Evolutionary conservation across 1,139 yeast species (phyloP), one percentile per base, ranked within the genome.

Genomic region (Candida buenavistaensis): DNA sequence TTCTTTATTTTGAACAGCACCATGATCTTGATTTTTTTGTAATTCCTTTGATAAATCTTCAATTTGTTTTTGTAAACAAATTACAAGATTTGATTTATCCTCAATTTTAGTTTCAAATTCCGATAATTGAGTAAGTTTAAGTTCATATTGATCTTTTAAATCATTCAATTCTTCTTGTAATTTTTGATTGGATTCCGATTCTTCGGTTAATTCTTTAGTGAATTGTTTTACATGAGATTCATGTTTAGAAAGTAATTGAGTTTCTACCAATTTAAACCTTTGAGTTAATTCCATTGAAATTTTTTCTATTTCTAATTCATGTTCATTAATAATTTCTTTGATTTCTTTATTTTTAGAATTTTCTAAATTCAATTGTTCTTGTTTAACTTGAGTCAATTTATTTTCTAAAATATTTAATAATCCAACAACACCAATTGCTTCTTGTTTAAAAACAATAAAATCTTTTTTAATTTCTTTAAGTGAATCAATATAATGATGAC

Each of bases 391-490:
- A 21, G 20, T 15, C 14, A 37, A 29, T n/a, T 29, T 22, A 3
- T n/a, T 11, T 22, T 33, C 29, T 23, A 39, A 34, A 21, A 24
- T 23, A 10, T 11, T n/a, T 14, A 35, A 31, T 8, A 31, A 10
- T 3, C 20, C 14, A 14, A 36, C 13, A 14, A 39, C 14, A 12
- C 29, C 25, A 6, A 11, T 14, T 14, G 36, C 27, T 26, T 39
- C 40, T 19, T 29, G 20, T 31, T 35, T 40, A 23, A 40, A 33
- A 11, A 15, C 28, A 15, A 14, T 16, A 15, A 42, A 32, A 13
- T 40, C 42, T 11, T n/a, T 5, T 30, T 40, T 42, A 9, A 42
- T 34, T 26, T 32, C 30, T 13, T 33, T 22, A 22, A 42, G 21
- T 11, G 36, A 35, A 6, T 33, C 33, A 15, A 33, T 15, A 29